A percentile compares a stretch with the other conserved stretches of the same genome.
phyloP scores from a whole-genome alignment of 257 asterid genomes.

The Catharanthus roseus region DNA sequence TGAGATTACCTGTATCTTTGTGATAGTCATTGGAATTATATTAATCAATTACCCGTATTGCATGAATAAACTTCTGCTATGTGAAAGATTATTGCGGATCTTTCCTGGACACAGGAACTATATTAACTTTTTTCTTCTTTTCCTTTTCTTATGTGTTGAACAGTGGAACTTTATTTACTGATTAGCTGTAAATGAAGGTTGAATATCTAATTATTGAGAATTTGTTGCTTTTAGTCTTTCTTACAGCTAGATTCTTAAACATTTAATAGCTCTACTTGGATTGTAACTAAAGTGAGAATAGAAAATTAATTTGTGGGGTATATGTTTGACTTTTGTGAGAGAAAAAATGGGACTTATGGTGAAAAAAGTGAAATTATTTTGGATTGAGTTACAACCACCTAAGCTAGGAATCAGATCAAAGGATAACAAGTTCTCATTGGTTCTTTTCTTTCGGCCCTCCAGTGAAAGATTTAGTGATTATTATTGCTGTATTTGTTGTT shows the following conservation, averaged over 20 bases:
- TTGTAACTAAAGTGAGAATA: no score
- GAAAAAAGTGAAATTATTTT: no score
- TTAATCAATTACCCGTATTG: neutral
- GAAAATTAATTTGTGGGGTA: no score
- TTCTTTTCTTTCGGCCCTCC: neutral
- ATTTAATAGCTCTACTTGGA: no score
- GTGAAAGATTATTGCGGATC: neutral
- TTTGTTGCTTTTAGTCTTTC: neutral
- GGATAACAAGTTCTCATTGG: neutral
- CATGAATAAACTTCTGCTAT: neutral
- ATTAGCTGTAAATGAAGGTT: neutral
- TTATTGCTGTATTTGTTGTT: neutral
- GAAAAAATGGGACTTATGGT: no score
- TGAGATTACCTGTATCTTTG: neutral
- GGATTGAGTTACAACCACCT: no score
- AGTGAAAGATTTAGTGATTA: neutral
- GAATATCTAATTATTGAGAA: neutral
- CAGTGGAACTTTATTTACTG: no score
- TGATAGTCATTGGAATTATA: neutral
- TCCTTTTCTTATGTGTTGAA: no score
- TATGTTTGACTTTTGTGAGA: no score
- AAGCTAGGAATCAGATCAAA: neutral
- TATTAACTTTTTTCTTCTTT: no score
- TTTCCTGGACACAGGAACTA: neutral
- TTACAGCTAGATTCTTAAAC: neutral